These are phyloP conservation scores for Penicillium occitanis DNA, from an alignment of 2,329 filamentous ascomycete genomes.

Conservation along the genomic window DNA sequence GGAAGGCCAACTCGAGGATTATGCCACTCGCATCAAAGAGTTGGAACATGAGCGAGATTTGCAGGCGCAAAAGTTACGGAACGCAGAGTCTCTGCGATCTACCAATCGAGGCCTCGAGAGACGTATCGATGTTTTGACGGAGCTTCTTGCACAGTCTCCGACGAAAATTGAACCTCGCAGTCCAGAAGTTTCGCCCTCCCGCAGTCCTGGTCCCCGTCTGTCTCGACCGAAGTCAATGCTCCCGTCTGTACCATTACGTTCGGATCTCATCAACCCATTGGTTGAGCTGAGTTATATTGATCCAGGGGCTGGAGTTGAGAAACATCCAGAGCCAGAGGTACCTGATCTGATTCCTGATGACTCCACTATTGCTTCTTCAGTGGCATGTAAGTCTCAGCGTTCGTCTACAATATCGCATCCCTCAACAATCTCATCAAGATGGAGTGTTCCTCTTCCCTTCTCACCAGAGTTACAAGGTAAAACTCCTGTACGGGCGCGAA, in stretches of 20 bases:
- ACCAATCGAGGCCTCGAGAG: constrained; percentile 36
- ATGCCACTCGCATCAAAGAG: constrained; percentile 33
- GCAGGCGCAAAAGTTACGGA: constrained; percentile 34
- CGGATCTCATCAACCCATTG: constrained; percentile 9
- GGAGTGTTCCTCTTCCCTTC: constrained; percentile 28
- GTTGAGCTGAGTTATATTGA: neutral
- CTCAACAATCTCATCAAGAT: constrained; percentile 26
- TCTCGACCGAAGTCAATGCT: constrained; percentile 25
- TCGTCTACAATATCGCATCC: constrained; percentile 29
- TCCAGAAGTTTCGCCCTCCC: constrained; percentile 23
- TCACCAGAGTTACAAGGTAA: constrained; percentile 27
- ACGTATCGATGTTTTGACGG: constrained; percentile 38
- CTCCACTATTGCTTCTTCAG: constrained; percentile 20
- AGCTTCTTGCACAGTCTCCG: constrained; percentile 39
- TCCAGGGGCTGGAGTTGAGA: neutral
- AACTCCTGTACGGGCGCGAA: constrained; percentile 27
- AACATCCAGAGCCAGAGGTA: neutral
- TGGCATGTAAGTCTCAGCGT: constrained; percentile 27
- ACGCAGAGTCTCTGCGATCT: constrained; percentile 32
- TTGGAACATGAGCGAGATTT: constrained; percentile 36
- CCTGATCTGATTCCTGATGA: constrained; percentile 17
- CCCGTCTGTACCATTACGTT: constrained; percentile 16
- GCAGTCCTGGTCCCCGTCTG: constrained; percentile 20
- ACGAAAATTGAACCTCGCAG: constrained; percentile 26
- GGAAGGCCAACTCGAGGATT: constrained; percentile 34